Base-by-base conservation (phyloP, 2,329 filamentous ascomycete species). In the Ophiognomonia clavigignenti-juglandacearum region DNA sequence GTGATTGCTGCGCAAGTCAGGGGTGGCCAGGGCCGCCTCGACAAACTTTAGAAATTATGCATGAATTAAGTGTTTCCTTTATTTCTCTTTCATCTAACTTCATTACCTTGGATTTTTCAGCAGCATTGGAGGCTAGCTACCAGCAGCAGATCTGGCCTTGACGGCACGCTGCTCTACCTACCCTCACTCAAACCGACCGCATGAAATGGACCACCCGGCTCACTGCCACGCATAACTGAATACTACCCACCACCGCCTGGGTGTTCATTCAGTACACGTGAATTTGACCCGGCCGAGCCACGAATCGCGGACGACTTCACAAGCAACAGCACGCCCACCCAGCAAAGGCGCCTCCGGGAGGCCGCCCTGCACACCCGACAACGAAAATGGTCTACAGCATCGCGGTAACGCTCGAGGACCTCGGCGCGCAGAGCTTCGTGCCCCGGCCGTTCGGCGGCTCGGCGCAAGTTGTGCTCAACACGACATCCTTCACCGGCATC, bases 391-490 rank as follows among this genome's bases (percentile, higher is more conserved):
- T 20, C 3, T 27, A 34, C 35, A 34, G 20, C 11, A 40, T 50
- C 19, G 9, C 29, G 10, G 39, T 47, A 27, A 27, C 24, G 22
- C 48, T 50, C 39, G 27, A 40, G 34, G 36, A 39, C 19, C 44
- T 44, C 13, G 44, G 41, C 34, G 32, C 47, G 24, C 48, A 41
- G 31, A 50, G 48, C 29, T 50, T 47, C 48, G 24, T 50, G 6
- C 48, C 44, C 8, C 22, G 35, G 10, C 38, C 45, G 6, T 47
- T 50, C 23, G 43, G 48, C 10, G 43, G 48, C 16, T n/a, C 26
- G 11, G 43, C 48, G 14, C 48, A 50, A 23, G 39, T 50, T 11
- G 24, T 47, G 4, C 44, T 50, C 34, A 50, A 47, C 39, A 50
- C 48, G 4, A 50, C 48, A 13, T 50, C 48, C 2, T 50, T 50